Conservation (phyloP, 768 basidiomycete species). For the Kwoniella shandongensis region DNA sequence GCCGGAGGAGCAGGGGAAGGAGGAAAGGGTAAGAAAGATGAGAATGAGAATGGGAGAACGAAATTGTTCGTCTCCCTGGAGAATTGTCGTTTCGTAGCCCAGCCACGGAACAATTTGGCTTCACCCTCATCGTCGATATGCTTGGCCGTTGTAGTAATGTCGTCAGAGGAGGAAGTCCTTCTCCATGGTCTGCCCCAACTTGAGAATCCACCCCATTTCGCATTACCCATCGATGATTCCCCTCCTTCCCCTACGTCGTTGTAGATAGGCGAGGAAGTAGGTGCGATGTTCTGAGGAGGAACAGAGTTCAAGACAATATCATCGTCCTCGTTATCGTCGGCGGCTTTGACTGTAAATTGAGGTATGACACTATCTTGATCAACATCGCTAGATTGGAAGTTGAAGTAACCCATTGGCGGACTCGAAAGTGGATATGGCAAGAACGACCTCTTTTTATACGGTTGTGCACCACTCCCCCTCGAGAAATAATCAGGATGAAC, state of each 20-base stretch:
- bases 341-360: too few relatives aligned
- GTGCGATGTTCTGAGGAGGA: not conserved
- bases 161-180: not conserved
- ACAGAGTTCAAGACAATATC: not conserved
- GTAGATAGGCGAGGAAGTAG: not conserved
- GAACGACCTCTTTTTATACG: too few relatives aligned
- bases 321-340: too few relatives aligned
- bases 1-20: not conserved
- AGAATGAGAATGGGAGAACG: constrained; percentile 1
- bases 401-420: not conserved
- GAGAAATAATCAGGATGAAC: too few relatives aligned
- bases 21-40: not conserved
- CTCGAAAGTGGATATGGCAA: too few relatives aligned
- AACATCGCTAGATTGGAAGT: not conserved
- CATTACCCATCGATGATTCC: not conserved
- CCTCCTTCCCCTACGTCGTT: not conserved
- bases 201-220: constrained; percentile 1
- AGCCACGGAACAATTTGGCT: too few relatives aligned
- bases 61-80: constrained; percentile 12
- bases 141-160: too few relatives aligned
- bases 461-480: too few relatives aligned
- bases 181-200: constrained; percentile 9
- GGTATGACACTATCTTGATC: not conserved
- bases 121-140: too few relatives aligned
- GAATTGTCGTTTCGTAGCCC: too few relatives aligned